A percentile compares a stretch with the other conserved stretches of the same genome.
Conservation (phyloP, 331 rosid species). For the Cydonia oblonga region DNA sequence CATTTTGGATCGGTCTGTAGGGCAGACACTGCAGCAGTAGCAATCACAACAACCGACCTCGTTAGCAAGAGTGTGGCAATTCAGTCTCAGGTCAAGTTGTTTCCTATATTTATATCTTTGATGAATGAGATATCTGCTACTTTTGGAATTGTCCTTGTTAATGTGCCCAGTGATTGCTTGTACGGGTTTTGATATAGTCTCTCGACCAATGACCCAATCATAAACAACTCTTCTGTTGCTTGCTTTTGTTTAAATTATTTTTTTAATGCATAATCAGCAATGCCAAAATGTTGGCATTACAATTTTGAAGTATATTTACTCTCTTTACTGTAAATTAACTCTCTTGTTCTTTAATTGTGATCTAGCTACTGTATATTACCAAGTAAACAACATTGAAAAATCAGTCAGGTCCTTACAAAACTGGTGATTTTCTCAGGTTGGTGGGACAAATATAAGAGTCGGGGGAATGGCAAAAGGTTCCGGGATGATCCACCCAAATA, state of each 20-base stretch:
- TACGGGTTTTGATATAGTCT: not conserved
- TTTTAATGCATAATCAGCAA: not conserved
- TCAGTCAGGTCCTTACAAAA: not conserved
- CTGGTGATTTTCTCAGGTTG: constrained; percentile 48
- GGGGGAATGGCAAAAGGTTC: constrained; percentile 99
- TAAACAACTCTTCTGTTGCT: not conserved
- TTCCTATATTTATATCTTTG: not conserved
- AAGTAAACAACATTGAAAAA: not conserved
- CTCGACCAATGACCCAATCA: not conserved
- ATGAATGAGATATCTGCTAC: not conserved
- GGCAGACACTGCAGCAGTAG: constrained; percentile 95
- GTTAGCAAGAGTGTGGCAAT: constrained; percentile 94
- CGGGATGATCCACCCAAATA: constrained; percentile 98
- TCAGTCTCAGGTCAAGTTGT: constrained; percentile 49
- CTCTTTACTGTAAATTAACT: not conserved
- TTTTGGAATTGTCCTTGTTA: not conserved
- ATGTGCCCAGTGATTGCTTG: not conserved
- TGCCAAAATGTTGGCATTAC: not conserved
- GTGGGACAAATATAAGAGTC: constrained; percentile 50
- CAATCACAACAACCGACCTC: constrained; percentile 91
- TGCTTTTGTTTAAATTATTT: not conserved
- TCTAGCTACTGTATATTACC: not conserved
- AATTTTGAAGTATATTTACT: not conserved
- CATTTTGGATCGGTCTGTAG: constrained; percentile 34
- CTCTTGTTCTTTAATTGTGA: not conserved